Conservation (phyloP, 257 asterid species). For the Leonotis leonurus region DNA sequence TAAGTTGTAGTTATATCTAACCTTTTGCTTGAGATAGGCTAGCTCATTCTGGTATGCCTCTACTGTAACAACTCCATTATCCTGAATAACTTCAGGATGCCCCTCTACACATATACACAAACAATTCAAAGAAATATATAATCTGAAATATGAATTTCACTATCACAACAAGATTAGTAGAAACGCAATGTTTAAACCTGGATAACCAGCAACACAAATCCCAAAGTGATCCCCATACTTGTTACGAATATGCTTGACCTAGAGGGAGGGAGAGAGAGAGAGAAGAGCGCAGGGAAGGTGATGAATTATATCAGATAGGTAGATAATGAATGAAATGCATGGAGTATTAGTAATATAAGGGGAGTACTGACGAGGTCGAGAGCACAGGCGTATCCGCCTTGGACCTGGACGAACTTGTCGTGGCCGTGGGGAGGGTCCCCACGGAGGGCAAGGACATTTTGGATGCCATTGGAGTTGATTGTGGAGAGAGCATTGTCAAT, state of each 20-base stretch:
- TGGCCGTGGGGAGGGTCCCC: constrained; percentile 98
- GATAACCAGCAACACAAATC: constrained; percentile 91
- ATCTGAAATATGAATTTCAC: background rate
- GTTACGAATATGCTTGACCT: constrained; percentile 81
- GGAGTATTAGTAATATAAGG: background rate
- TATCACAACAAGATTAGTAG: background rate
- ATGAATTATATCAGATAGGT: too few species aligned
- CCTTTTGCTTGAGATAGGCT: constrained; percentile 74
- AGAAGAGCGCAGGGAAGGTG: too few species aligned
- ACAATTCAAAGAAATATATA: background rate
- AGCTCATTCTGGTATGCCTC: constrained; percentile 72
- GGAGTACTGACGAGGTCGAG: constrained; percentile 66
- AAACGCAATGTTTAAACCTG: constrained; percentile 34
- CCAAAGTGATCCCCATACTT: constrained; percentile 84
- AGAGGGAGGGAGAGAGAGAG: background rate
- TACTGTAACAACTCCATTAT: constrained; percentile 49
- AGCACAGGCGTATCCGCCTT: constrained; percentile 86
- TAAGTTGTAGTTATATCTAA: too few species aligned
- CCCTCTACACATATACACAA: constrained; percentile 42
- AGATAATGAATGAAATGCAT: background rate
- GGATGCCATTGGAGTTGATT: constrained; percentile 72
- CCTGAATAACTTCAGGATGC: constrained; percentile 85
- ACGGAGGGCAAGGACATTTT: constrained; percentile 87
- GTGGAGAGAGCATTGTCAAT: constrained; percentile 74
- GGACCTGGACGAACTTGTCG: constrained; percentile 86